Percentiles rank a stretch among this genome's conserved stretches.
Conservation (phyloP, 2,329 filamentous ascomycete genomes). For the Verticillium nubilum region DNA sequence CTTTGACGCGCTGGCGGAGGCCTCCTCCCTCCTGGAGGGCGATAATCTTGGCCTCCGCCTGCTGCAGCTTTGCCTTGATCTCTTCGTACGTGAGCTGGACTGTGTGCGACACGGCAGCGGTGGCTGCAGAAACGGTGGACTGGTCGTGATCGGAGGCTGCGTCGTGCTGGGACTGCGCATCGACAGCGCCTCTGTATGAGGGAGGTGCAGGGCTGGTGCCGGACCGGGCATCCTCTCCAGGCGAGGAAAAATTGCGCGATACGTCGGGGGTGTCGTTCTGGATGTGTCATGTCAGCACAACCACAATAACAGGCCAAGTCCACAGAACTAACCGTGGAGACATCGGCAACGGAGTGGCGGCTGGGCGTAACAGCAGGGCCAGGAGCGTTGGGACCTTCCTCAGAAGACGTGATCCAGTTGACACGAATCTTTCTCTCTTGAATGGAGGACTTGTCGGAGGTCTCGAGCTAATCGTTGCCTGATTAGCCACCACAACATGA, state of each 20-base stretch:
- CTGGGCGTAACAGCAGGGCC: slow-evolving; percentile 30
- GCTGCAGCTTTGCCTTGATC: slow-evolving; percentile 65
- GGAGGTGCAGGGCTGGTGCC: slow-evolving; percentile 24
- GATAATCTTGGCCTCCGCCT: slow-evolving; percentile 69
- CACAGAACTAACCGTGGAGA: slow-evolving; percentile 6
- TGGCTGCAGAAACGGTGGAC: slow-evolving; percentile 32
- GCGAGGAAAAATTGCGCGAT: slow-evolving; percentile 40
- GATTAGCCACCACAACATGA: slow-evolving; percentile 3
- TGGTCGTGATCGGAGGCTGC: slow-evolving; percentile 20
- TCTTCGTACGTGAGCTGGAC: slow-evolving; percentile 47
- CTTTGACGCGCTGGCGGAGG: slow-evolving; percentile 65
- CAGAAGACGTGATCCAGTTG: slow-evolving; percentile 62
- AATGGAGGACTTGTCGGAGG: slow-evolving; percentile 69
- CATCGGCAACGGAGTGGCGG: slow-evolving; percentile 32
- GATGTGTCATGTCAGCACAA: neutral
- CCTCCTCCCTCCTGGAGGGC: slow-evolving; percentile 66
- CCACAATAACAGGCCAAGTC: neutral
- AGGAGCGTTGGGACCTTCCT: slow-evolving; percentile 31
- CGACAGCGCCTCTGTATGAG: slow-evolving; percentile 5
- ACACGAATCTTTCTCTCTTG: slow-evolving; percentile 97
- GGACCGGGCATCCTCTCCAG: slow-evolving; percentile 23
- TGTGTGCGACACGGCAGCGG: slow-evolving; percentile 40
- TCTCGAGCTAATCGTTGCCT: slow-evolving; percentile 60
- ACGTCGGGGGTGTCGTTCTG: slow-evolving; percentile 37
- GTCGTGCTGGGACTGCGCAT: slow-evolving; percentile 21